Base-by-base conservation (phyloP, 2,329 filamentous ascomycete genomes). In the Cladophialophora bantiana region DNA sequence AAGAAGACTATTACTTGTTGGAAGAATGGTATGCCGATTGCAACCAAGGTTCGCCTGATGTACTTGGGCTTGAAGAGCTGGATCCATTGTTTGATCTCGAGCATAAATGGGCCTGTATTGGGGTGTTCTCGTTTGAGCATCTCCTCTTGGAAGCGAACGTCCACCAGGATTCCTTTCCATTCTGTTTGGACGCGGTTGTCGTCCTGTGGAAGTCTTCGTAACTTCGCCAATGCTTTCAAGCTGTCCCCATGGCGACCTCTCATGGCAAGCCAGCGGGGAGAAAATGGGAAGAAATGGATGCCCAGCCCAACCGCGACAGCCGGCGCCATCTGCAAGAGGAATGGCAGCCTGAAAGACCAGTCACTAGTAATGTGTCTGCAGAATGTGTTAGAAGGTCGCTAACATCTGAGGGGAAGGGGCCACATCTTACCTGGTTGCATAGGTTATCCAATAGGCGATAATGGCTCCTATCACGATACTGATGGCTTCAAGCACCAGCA, bases 391-490 rank as follows among this genome's bases (percentile, higher is more conserved):
- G 38, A 26, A 53, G n/a, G 48, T 26, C 2, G n/a, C 18, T 4
- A n/a, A 15, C 48, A 15, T 20, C 15, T 15, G 38, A 40, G 1
- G 38, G 10, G 38, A 15, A 12, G 12, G 26, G 26, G 3, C 26
- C 26, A 3, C 26, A 26, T 58, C n/a, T 48, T 36, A n/a, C 38
- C 56, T 9, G 0, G 83, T 86, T 0, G 80, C 84, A 64, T 85
- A 87, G 0, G 83, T 83, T 42, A 84, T 84, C 81, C 83, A 87
- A 71, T 81, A 87, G 1, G 84, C 81, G 31, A 85, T 76, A 3
- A 85, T 80, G 64, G 81, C 82, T 2, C 83, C 82, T 20, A 78
- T 73, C 12, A 83, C 81, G 59, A 84, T 84, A 58, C 75, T 77
- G 64, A 84, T 76, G 57, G 82, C 78, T 64, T 84, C 80, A 3